A percentile compares a stretch with the other conserved stretches of the same genome.
phyloP scores from a whole-genome alignment of 202 grass and related monocot species.

The Carex sylvatica region DNA sequence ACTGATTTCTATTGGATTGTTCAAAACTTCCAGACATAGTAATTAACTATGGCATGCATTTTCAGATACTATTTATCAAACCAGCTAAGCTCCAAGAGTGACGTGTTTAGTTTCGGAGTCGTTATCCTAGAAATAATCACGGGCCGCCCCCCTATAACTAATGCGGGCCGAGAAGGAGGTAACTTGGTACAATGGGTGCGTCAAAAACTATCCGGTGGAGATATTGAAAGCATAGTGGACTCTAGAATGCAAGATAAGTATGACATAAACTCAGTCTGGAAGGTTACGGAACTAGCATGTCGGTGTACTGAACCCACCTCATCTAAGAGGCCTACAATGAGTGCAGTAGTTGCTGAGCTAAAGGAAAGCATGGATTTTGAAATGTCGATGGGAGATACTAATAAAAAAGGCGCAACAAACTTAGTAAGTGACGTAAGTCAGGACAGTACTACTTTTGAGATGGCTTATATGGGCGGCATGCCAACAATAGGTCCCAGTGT shows the following conservation, averaged over 20 bases:
- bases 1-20: no score
- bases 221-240: constrained; percentile 19
- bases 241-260: not conserved
- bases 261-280: constrained; percentile 24
- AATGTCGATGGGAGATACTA: not conserved
- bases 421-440: not conserved
- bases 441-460: constrained; percentile 5
- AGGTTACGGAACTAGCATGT: not conserved
- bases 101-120: constrained; percentile 9
- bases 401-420: not conserved
- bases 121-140: constrained; percentile 17
- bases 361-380: constrained; percentile 13
- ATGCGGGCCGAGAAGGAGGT: not conserved
- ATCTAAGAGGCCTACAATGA: constrained; percentile 14
- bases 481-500: not conserved
- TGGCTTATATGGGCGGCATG: not conserved
- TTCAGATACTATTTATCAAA: constrained; percentile 8
- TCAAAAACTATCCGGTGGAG: constrained; percentile 1
- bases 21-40: no score
- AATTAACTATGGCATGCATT: not conserved
- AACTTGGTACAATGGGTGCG: constrained; percentile 5
- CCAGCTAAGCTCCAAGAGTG: not conserved
- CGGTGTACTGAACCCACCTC: not conserved
- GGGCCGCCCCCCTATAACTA: not conserved
- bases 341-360: not conserved